These are phyloP conservation scores for Venturia pyrina DNA, from an alignment of 2,329 filamentous ascomycete species.

Conservation along the genomic window DNA sequence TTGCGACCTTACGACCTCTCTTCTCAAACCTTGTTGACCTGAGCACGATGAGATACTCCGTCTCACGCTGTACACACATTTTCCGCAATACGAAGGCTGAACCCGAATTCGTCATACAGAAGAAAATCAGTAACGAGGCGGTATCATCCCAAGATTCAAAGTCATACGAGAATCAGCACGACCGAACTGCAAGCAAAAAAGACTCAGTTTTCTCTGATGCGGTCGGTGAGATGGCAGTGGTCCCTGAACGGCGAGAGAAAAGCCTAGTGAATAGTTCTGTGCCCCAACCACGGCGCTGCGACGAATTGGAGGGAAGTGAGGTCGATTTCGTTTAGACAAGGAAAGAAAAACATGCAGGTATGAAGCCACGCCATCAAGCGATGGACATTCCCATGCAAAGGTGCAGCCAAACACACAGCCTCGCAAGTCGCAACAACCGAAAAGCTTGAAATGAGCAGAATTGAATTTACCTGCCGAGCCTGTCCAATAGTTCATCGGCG, in stretches of 20 bases:
- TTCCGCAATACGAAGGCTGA: neutral
- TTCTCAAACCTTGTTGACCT: constrained; percentile 4
- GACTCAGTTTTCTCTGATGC: neutral
- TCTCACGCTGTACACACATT: neutral
- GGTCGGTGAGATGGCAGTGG: neutral
- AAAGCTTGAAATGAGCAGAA: neutral
- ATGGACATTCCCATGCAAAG: neutral
- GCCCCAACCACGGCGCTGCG: neutral
- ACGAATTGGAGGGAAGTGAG: neutral
- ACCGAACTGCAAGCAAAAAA: neutral
- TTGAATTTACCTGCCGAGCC: neutral
- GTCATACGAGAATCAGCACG: neutral
- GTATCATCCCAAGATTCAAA: neutral
- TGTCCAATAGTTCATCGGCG: neutral
- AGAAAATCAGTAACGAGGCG: neutral
- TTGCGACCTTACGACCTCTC: constrained; percentile 14
- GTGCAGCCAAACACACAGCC: neutral
- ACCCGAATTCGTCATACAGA: neutral
- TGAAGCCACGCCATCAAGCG: neutral
- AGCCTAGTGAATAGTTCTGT: neutral
- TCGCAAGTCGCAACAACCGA: neutral
- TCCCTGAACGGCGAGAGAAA: neutral
- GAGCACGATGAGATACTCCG: neutral
- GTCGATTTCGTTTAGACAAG: neutral
- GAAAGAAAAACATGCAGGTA: neutral